Conservation (phyloP, 2,329 filamentous ascomycete genomes). For the Neopestalotiopsis sp. region DNA sequence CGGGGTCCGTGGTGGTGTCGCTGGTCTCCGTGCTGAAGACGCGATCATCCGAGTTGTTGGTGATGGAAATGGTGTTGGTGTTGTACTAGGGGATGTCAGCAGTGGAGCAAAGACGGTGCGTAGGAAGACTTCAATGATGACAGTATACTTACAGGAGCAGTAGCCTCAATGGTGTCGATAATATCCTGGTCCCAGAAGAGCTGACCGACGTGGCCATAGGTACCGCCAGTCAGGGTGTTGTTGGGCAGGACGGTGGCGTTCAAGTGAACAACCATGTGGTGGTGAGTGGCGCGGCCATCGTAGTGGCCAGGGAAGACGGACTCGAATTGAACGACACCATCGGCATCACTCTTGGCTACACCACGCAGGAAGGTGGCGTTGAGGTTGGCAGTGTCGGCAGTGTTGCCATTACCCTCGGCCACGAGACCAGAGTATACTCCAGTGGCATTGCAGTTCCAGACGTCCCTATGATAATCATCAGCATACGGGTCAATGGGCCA, state of each 20-base stretch:
- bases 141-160: background rate
- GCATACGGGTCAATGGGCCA: background rate
- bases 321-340: constrained; percentile 48
- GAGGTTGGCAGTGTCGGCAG: constrained; percentile 44
- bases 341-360: constrained; percentile 43
- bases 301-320: constrained; percentile 53
- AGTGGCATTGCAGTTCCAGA: constrained; percentile 54
- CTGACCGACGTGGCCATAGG: constrained; percentile 66
- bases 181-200: constrained; percentile 69
- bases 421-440: constrained; percentile 54
- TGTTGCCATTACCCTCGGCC: constrained; percentile 46
- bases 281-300: constrained; percentile 50
- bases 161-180: constrained; percentile 35
- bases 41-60: constrained; percentile 4
- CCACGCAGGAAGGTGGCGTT: constrained; percentile 48
- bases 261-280: constrained; percentile 53
- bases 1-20: background rate
- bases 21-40: constrained; percentile 6
- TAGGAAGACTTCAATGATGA: background rate
- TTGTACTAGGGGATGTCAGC: constrained; percentile 1
- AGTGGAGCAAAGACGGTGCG: background rate
- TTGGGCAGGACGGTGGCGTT: constrained; percentile 43
- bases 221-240: constrained; percentile 49
- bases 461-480: constrained; percentile 37
- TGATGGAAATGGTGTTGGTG: constrained; percentile 8